Evolutionary conservation across 2,329 filamentous ascomycete genomes (phyloP).

Genomic region (Leptographium wingfieldii): DNA sequence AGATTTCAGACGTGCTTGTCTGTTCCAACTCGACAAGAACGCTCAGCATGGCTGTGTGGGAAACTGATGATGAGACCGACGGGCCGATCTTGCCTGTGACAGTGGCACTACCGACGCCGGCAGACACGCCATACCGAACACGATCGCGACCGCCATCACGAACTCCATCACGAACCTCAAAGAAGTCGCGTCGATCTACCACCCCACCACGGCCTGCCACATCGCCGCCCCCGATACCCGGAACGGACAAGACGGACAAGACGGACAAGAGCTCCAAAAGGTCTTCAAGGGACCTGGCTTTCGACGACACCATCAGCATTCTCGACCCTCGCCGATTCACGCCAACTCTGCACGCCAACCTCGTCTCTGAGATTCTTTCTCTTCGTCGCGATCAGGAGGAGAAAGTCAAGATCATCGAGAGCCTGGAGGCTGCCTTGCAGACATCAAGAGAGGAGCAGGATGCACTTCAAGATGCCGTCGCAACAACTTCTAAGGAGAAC

Average conservation of each 20-base stretch:
- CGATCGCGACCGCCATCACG: conserved; percentile 57
- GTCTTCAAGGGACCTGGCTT: conserved; percentile 43
- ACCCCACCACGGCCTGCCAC: conserved; percentile 50
- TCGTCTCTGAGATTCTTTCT: conserved; percentile 86
- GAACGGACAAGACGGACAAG: conserved; percentile 24
- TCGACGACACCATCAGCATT: conserved; percentile 58
- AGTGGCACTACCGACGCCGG: conserved; percentile 50
- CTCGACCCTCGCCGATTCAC: conserved; percentile 89
- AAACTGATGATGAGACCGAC: conserved; percentile 50
- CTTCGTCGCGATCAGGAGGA: conserved; percentile 83
- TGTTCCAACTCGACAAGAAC: neutral
- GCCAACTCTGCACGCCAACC: conserved; percentile 82
- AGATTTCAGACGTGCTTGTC: conserved; percentile 2
- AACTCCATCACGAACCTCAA: conserved; percentile 52
- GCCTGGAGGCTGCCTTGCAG: conserved; percentile 64
- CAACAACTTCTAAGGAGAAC: conserved; percentile 58
- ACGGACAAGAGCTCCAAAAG: conserved; percentile 35
- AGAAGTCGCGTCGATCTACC: conserved; percentile 50
- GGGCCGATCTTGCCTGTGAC: conserved; percentile 36
- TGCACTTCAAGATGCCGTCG: conserved; percentile 46
- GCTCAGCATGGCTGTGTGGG: conserved; percentile 41
- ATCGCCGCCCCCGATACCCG: conserved; percentile 41
- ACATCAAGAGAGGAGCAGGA: conserved; percentile 63
- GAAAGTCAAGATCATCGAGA: conserved; percentile 76
- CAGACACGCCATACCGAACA: conserved; percentile 59